These are phyloP conservation scores for Septoria petroselini DNA, from an alignment of 2,329 filamentous ascomycete genomes.

Conservation along the genomic window DNA sequence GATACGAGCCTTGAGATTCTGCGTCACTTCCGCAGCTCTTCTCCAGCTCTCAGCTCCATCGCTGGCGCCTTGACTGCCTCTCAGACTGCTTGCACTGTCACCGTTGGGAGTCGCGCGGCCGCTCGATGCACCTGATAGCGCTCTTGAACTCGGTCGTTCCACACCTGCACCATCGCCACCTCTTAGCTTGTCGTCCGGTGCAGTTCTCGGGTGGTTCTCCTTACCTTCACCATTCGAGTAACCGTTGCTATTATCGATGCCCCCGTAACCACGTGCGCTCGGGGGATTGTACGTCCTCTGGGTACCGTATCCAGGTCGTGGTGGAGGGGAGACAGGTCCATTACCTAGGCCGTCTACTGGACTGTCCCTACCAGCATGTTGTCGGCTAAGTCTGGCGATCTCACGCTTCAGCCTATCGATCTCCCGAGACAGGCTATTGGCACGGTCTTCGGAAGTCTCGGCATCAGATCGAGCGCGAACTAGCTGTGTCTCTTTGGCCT, in stretches of 20 bases:
- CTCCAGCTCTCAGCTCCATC: slow-evolving; percentile 90
- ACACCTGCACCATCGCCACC: slow-evolving; percentile 20
- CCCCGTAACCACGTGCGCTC: slow-evolving; percentile 20
- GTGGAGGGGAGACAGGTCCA: slow-evolving; percentile 19
- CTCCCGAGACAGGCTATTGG: slow-evolving; percentile 79
- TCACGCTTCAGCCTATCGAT: slow-evolving; percentile 92
- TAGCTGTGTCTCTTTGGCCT: slow-evolving; percentile 96
- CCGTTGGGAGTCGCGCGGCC: slow-evolving; percentile 49
- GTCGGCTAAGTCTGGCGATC: slow-evolving; percentile 54
- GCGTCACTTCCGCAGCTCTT: slow-evolving; percentile 93
- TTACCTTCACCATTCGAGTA: slow-evolving; percentile 43
- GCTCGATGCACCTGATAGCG: slow-evolving; percentile 27
- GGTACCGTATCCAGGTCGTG: slow-evolving; percentile 25
- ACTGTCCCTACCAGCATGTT: slow-evolving; percentile 45
- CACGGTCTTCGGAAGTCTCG: slow-evolving; percentile 81
- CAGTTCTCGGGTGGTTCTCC: slow-evolving; percentile 40
- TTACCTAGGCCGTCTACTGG: slow-evolving; percentile 26
- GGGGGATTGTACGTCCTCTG: slow-evolving; percentile 28
- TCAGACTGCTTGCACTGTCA: slow-evolving; percentile 10
- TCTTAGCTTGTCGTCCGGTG: slow-evolving; percentile 26
- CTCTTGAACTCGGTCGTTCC: slow-evolving; percentile 20
- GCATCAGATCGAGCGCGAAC: slow-evolving; percentile 87
- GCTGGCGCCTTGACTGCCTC: slow-evolving; percentile 17
- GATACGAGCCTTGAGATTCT: slow-evolving; percentile 93
- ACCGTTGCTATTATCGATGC: slow-evolving; percentile 15